Percentiles rank a stretch among this genome's conserved stretches.
These are phyloP conservation scores for Dothideomycetidae sp. DNA, from an alignment of 2,329 filamentous ascomycete species.

Conservation along the genomic window DNA sequence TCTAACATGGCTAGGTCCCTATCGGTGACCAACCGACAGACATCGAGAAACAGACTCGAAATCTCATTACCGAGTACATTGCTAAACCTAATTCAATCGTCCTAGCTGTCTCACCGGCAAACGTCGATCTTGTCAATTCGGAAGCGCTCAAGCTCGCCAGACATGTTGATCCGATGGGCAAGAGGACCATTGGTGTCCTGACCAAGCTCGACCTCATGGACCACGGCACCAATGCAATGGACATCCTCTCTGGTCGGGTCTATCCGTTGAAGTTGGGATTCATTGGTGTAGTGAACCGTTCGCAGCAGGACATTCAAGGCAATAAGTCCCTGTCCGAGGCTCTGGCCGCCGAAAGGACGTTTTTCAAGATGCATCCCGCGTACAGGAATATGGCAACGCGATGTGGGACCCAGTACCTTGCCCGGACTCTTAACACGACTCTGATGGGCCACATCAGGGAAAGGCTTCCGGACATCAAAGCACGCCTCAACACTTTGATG, in stretches of 20 bases:
- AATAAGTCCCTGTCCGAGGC: constrained; percentile 92
- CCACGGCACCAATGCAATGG: constrained; percentile 91
- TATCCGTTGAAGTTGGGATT: constrained; percentile 96
- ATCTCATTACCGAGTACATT: constrained; percentile 94
- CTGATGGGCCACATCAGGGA: constrained; percentile 95
- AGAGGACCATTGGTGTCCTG: constrained; percentile 88
- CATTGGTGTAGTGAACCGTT: constrained; percentile 94
- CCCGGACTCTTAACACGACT: constrained; percentile 87
- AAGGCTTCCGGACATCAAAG: constrained; percentile 92
- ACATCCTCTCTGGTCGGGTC: constrained; percentile 92
- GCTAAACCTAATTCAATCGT: constrained; percentile 98
- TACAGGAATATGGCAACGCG: constrained; percentile 90
- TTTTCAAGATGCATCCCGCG: constrained; percentile 92
- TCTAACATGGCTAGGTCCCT: constrained; percentile 50
- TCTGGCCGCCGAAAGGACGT: constrained; percentile 76
- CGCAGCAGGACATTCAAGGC: constrained; percentile 92
- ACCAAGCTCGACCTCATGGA: constrained; percentile 98
- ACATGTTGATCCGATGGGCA: constrained; percentile 88
- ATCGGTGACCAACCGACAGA: constrained; percentile 96
- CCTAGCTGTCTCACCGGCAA: constrained; percentile 88
- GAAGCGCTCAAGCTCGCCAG: constrained; percentile 92
- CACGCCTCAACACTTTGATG: constrained; percentile 93
- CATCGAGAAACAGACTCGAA: constrained; percentile 96
- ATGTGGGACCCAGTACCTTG: constrained; percentile 87
- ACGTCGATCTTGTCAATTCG: constrained; percentile 96